Evolutionary conservation across 1,284 basidiomycete species (phyloP).

Genomic region (Malassezia globosa): DNA sequence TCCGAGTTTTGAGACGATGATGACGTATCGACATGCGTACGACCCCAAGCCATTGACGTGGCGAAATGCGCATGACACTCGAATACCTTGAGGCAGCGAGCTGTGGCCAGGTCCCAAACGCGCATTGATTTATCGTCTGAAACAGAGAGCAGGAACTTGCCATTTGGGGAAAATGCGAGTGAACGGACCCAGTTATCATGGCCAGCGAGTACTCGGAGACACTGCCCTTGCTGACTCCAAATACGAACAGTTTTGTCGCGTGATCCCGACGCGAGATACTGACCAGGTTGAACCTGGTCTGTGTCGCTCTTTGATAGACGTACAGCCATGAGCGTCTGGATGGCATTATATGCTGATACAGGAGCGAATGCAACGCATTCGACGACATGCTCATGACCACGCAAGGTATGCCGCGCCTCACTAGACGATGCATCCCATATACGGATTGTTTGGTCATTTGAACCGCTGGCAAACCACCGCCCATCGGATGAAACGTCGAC

Average conservation of each 20-base stretch:
- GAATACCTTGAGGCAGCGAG: conserved; percentile 67
- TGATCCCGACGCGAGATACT: conserved; percentile 67
- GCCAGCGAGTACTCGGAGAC: conserved; percentile 54
- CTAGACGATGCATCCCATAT: conserved; percentile 68
- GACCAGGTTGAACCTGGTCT: conserved; percentile 48
- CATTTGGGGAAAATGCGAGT: conserved; percentile 48
- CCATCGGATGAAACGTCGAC: conserved; percentile 65
- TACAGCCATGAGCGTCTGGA: conserved; percentile 65
- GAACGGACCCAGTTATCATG: conserved; percentile 44
- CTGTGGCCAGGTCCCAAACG: conserved; percentile 72
- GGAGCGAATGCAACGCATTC: conserved; percentile 76
- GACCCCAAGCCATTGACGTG: conserved; percentile 42
- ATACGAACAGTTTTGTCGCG: conserved; percentile 77
- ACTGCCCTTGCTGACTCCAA: conserved; percentile 72
- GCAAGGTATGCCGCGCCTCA: conserved; percentile 67
- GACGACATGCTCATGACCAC: conserved; percentile 78
- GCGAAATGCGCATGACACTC: conserved; percentile 80
- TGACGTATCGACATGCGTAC: conserved; percentile 21
- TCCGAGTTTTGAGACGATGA: conserved; percentile 8
- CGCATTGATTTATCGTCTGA: conserved; percentile 83
- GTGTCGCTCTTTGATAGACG: conserved; percentile 39
- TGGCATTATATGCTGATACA: conserved; percentile 59
- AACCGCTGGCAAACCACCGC: conserved; percentile 62
- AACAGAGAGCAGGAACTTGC: conserved; percentile 72
- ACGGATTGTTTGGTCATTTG: conserved; percentile 74